phyloP scores from a whole-genome alignment of 305 asterid species.

The Fraxinus latifolia region DNA sequence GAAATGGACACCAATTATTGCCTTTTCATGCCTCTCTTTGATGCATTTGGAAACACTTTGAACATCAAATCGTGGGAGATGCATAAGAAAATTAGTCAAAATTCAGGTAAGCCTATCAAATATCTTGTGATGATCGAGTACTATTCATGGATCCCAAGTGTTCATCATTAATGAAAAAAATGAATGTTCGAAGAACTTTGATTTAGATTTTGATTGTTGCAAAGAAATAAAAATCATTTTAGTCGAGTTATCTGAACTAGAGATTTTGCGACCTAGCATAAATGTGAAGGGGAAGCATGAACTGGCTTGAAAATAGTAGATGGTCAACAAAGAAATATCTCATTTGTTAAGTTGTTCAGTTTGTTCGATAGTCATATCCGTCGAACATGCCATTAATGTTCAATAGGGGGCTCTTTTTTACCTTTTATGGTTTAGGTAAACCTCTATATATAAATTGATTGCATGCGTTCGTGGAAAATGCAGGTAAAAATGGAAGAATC shows the following conservation, averaged over 20 bases:
- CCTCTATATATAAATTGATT: not conserved
- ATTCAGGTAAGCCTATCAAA: constrained; percentile 43
- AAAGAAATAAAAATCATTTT: not conserved
- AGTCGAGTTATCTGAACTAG: not conserved
- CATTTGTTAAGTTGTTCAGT: not conserved
- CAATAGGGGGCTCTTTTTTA: not conserved
- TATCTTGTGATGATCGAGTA: not conserved
- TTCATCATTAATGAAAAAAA: not conserved
- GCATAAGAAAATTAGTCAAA: constrained; percentile 46
- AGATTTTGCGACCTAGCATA: not conserved
- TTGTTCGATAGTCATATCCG: not conserved
- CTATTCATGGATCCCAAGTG: not conserved
- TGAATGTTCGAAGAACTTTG: not conserved
- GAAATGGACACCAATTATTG: constrained; percentile 66
- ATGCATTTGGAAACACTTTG: constrained; percentile 67
- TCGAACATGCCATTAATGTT: not conserved
- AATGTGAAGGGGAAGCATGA: not conserved
- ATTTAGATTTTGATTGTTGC: not conserved
- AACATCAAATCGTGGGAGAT: constrained; percentile 68
- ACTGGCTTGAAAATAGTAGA: not conserved
- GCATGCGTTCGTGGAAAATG: not conserved
- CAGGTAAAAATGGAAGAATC: constrained; percentile 55
- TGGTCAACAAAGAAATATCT: not conserved
- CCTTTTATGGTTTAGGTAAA: not conserved
- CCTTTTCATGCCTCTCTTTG: constrained; percentile 85